Percentiles rank a stretch among this genome's conserved stretches.
phyloP scores from a whole-genome alignment of 2,329 filamentous ascomycete genomes.

The Fusarium cicatricum region DNA sequence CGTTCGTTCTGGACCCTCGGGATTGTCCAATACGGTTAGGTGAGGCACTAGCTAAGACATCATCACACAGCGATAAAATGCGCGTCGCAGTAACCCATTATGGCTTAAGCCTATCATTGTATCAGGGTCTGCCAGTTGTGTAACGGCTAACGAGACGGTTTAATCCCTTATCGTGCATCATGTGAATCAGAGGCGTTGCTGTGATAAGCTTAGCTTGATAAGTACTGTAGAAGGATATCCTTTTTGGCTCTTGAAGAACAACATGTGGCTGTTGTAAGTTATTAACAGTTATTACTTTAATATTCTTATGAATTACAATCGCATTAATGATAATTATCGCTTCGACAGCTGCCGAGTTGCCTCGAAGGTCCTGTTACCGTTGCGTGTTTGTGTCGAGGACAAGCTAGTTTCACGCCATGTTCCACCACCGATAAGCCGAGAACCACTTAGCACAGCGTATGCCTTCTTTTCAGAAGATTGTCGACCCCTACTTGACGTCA shows the following conservation, averaged over 20 bases:
- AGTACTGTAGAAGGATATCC: too few species aligned
- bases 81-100: slow-evolving; percentile 34
- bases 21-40: slow-evolving; percentile 31
- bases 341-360: too few species aligned
- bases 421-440: neutral
- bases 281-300: neutral
- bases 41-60: slow-evolving; percentile 28
- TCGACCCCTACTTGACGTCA: too few species aligned
- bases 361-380: too few species aligned
- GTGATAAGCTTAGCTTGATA: neutral
- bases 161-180: neutral
- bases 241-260: neutral
- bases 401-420: neutral
- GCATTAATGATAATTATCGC: too few species aligned
- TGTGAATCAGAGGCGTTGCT: neutral
- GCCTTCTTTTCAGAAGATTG: neutral
- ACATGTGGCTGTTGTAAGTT: neutral
- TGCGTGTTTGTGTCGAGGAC: too few species aligned
- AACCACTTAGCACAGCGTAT: neutral
- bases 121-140: slow-evolving; percentile 1
- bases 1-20: slow-evolving; percentile 26
- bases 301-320: too few species aligned
- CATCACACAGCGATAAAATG: slow-evolving; percentile 23
- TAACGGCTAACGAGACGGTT: neutral
- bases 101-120: slow-evolving; percentile 24